Percentiles rank a stretch among this genome's conserved stretches.
Conservation (phyloP, 2,329 filamentous ascomycete genomes). For the Setomelanomma holmii region DNA sequence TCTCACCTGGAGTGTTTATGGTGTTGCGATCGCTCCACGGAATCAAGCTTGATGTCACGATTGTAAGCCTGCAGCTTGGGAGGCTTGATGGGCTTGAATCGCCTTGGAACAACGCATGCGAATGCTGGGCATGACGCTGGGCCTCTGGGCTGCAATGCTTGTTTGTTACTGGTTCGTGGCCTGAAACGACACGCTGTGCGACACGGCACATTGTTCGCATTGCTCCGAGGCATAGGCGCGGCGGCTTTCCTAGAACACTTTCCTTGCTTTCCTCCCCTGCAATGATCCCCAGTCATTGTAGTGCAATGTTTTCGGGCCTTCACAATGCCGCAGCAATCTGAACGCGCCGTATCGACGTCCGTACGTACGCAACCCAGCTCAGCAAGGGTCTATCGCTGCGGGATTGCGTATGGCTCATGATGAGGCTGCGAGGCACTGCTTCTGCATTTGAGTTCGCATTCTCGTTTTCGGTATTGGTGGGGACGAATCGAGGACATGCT, state of each 20-base stretch:
- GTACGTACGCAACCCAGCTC: background rate
- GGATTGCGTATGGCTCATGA: background rate
- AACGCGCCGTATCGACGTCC: background rate
- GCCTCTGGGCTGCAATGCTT: conserved; percentile 20
- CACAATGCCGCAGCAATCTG: background rate
- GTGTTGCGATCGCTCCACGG: conserved; percentile 5
- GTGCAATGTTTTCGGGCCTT: background rate
- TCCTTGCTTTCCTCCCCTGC: conserved; percentile 8
- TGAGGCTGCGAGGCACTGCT: background rate
- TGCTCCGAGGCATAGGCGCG: conserved; percentile 3
- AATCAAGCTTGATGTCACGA: conserved; percentile 29
- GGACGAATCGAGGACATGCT: background rate
- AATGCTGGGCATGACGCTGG: conserved; percentile 19
- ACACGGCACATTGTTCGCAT: background rate
- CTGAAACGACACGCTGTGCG: conserved; percentile 3
- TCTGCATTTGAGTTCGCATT: background rate
- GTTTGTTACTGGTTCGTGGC: conserved; percentile 8
- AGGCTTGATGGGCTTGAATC: conserved; percentile 26
- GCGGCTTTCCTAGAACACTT: conserved; percentile 1
- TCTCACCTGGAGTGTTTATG: background rate
- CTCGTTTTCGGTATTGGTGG: background rate
- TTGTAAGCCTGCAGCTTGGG: conserved; percentile 25
- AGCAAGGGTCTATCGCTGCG: background rate
- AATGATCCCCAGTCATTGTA: background rate
- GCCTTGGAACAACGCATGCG: conserved; percentile 1